Conservation (phyloP, 148 eudicot genomes). For the Agrostemma githago region DNA sequence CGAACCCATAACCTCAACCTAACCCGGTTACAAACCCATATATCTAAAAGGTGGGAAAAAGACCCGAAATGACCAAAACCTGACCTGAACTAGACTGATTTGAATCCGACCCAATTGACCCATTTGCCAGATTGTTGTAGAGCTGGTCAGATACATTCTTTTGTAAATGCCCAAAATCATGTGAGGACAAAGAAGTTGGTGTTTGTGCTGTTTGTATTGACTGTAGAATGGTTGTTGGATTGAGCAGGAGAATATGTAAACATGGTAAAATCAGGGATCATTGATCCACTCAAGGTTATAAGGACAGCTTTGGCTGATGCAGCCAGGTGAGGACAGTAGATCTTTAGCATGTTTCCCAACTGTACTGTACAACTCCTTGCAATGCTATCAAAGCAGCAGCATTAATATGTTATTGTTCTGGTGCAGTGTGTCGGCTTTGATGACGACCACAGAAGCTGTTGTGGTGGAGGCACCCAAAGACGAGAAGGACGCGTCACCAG, state of each 20-base stretch:
- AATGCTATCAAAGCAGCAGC: not conserved
- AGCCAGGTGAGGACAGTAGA: slow-evolving; percentile 44
- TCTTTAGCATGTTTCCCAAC: not conserved
- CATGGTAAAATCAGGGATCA: slow-evolving; percentile 81
- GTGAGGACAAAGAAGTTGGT: too few relatives aligned
- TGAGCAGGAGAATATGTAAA: slow-evolving; percentile 74
- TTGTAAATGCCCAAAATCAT: too few relatives aligned
- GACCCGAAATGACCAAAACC: too few relatives aligned
- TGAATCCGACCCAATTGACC: too few relatives aligned
- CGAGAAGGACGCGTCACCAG: slow-evolving; percentile 37
- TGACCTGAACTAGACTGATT: too few relatives aligned
- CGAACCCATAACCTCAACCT: too few relatives aligned
- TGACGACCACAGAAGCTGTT: slow-evolving; percentile 82
- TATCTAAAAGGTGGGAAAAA: too few relatives aligned
- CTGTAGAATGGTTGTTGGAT: not conserved
- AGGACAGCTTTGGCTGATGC: slow-evolving; percentile 87
- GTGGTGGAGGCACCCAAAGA: slow-evolving; percentile 62
- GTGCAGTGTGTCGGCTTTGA: slow-evolving; percentile 63
- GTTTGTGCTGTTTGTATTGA: not conserved
- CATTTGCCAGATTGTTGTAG: too few relatives aligned
- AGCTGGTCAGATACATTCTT: too few relatives aligned
- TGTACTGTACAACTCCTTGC: not conserved
- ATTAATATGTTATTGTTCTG: not conserved
- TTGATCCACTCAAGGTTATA: slow-evolving; percentile 83
- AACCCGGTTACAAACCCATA: too few relatives aligned